Base-by-base conservation (phyloP, 352 stramenopile genomes). In the Thraustotheca clavata region DNA sequence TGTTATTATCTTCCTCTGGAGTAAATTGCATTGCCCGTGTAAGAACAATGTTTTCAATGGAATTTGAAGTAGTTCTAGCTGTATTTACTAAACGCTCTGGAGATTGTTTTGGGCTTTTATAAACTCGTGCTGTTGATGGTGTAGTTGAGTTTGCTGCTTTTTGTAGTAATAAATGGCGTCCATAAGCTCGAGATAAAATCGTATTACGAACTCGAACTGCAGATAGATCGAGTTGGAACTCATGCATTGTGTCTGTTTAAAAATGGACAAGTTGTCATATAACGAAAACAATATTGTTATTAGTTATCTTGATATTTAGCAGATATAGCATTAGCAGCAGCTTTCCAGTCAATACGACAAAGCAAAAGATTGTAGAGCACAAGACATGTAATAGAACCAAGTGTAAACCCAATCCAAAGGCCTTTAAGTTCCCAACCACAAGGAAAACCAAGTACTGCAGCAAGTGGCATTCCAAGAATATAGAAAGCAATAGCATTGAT, bases 401-500 rank as follows among this genome's bases (percentile, higher is more conserved):
- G 39, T 24, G 77, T 83, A 41, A 93, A 89, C 33, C 86, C 82
- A n/a, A 86, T 46, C 86, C 86, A 95, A 40, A 95, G 68, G 1
- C 86, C 86, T 50, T 88, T 77, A 40, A 90, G 67, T 27, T 71
- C 69, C 50, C 69, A 75, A 0, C 62, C 22, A 29, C 71, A 73
- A 11, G 63, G 46, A 47, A 93, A 83, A 1, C 71, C 82, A 8
- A 91, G 47, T 14, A 88, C 24, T 12, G 72, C 80, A 0, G 69
- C 80, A 18, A 88, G 29, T 16, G 86, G 83, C 14, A 95, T 78
- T 22, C 80, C 83, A 31, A 91, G 71, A 1, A 71, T 61, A 67
- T 93, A 95, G 67, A 85, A 95, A 22, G 79, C 78, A 29, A 89
- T 35, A n/a, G 74, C 76, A 59, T 88, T 95, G 24, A 77, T 76